These are phyloP conservation scores for Silene uniflora DNA, from an alignment of 148 eudicot species.

Conservation along the genomic window DNA sequence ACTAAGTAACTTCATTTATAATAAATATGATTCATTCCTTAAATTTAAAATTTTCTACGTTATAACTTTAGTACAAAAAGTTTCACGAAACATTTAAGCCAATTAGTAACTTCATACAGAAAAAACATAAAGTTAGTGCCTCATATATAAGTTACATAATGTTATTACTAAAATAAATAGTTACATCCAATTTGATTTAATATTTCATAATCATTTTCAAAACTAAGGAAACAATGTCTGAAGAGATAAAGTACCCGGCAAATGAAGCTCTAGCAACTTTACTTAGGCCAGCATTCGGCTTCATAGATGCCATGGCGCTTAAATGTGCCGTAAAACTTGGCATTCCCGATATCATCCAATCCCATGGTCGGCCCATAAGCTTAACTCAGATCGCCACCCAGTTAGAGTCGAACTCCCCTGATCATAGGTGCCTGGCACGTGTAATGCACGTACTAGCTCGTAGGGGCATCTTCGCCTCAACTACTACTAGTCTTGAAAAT, in stretches of 20 bases:
- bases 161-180: not conserved
- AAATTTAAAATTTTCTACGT: not conserved
- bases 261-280: slow-evolving; percentile 18
- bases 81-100: not conserved
- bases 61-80: not conserved
- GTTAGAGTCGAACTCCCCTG: slow-evolving; percentile 25
- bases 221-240: slow-evolving; percentile 12
- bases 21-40: too few relatives aligned
- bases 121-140: not conserved
- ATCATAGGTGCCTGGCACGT: slow-evolving; percentile 33
- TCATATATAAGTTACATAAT: not conserved
- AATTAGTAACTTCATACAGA: not conserved
- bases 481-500: slow-evolving; percentile 3
- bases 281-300: slow-evolving; percentile 20
- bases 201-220: not conserved
- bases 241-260: slow-evolving; percentile 6
- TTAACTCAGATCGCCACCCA: slow-evolving; percentile 28
- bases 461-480: slow-evolving; percentile 30
- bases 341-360: slow-evolving; percentile 41
- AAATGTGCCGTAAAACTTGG: slow-evolving; percentile 45
- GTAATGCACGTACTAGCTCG: slow-evolving; percentile 42
- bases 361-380: slow-evolving; percentile 31
- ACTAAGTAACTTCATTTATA: too few relatives aligned
- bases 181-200: not conserved
- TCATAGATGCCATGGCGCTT: slow-evolving; percentile 42